phyloP scores from a whole-genome alignment of 345 rosid genomes.

The Acer negundo region DNA sequence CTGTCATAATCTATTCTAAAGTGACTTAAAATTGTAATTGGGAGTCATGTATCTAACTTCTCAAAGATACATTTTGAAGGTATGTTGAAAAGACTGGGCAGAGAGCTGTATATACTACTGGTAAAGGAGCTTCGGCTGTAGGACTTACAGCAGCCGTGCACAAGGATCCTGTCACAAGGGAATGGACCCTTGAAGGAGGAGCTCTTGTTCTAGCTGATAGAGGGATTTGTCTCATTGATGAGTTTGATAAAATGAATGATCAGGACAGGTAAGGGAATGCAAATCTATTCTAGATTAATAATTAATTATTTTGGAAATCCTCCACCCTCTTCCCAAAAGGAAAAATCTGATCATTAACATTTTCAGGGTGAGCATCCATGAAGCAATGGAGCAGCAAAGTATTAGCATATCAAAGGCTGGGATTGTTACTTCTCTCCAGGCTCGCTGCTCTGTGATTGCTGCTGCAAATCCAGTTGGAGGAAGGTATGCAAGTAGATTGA shows the following conservation, averaged over 20 bases:
- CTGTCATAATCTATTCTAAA: not conserved
- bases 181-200: conserved; percentile 99
- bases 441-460: conserved; percentile 97
- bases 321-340: not conserved
- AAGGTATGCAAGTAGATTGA: conserved; percentile 49
- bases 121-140: conserved; percentile 99
- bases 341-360: not conserved
- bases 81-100: conserved; percentile 98
- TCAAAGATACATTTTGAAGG: conserved; percentile 39
- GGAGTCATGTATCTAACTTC: conserved; percentile 17
- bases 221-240: conserved; percentile 97
- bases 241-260: conserved; percentile 99
- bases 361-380: conserved; percentile 95
- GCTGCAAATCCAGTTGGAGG: conserved; percentile 98
- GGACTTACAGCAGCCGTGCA: conserved; percentile 99
- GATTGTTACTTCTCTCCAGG: conserved; percentile 97
- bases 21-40: not conserved
- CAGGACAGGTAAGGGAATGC: conserved; percentile 76
- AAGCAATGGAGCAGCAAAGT: conserved; percentile 99
- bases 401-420: conserved; percentile 99
- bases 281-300: conserved; percentile 1
- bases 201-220: conserved; percentile 98
- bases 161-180: conserved; percentile 98
- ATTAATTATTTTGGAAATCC: not conserved
- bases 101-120: conserved; percentile 98